Percentiles rank a stretch among this genome's conserved stretches.
These are phyloP conservation scores for Coemansia biformis DNA, from an alignment of 192 early-diverging fungal species.

Conservation along the genomic window DNA sequence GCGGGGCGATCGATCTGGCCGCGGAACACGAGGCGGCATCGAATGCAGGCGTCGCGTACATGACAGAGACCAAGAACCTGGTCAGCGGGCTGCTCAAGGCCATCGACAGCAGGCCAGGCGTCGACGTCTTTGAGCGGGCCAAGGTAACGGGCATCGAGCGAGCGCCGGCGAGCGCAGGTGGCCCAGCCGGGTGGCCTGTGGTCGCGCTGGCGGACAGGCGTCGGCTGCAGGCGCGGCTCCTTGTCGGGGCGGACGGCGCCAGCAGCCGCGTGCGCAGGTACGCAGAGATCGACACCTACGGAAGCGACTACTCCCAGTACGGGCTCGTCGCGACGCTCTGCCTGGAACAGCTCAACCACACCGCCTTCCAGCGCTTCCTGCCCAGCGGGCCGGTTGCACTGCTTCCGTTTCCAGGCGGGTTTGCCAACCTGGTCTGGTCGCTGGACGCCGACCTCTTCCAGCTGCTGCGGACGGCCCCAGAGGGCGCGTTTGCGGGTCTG, in stretches of 20 bases:
- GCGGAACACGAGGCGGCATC: constrained; percentile 19
- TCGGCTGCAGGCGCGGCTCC: constrained; percentile 61
- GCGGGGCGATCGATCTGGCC: constrained; percentile 12
- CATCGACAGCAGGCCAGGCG: constrained; percentile 30
- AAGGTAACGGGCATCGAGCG: constrained; percentile 58
- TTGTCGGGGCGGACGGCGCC: constrained; percentile 86
- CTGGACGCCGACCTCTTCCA: constrained; percentile 59
- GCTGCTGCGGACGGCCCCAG: constrained; percentile 58
- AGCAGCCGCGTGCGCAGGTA: constrained; percentile 79
- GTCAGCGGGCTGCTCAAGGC: constrained; percentile 62
- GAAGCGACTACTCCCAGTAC: constrained; percentile 81
- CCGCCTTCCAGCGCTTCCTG: constrained; percentile 92
- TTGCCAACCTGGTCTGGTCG: constrained; percentile 89
- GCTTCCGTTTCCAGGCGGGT: constrained; percentile 59
- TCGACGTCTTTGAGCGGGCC: constrained; percentile 65
- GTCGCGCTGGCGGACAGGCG: constrained; percentile 65
- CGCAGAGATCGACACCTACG: constrained; percentile 74
- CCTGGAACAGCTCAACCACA: constrained; percentile 57
- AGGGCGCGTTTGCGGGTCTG: constrained; percentile 57
- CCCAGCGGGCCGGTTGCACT: constrained; percentile 91
- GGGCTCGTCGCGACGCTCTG: constrained; percentile 79
- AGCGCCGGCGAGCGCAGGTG: not conserved
- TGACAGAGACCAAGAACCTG: constrained; percentile 83
- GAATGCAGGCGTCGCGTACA: no score
- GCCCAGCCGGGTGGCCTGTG: constrained; percentile 63